Percentiles rank a stretch among this genome's conserved stretches.
phyloP scores from a whole-genome alignment of 2,329 filamentous ascomycete genomes.

The Penicillium sp. region DNA sequence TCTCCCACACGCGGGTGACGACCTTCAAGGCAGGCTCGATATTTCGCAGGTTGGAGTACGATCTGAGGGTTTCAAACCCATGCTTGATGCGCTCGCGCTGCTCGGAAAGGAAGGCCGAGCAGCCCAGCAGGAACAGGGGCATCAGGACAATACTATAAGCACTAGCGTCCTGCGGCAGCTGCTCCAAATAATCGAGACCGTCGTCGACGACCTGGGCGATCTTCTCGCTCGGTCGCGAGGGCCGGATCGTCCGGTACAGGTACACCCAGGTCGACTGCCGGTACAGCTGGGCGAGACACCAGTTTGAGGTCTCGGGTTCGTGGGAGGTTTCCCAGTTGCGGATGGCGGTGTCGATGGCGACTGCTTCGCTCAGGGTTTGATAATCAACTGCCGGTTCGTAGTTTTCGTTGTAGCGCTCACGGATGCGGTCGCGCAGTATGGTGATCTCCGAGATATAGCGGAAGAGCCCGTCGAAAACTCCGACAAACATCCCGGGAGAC shows the following conservation, averaged over 20 bases:
- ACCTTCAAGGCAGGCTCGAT: constrained; percentile 58
- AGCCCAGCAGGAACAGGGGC: constrained; percentile 63
- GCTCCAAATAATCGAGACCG: constrained; percentile 57
- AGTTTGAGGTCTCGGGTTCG: constrained; percentile 53
- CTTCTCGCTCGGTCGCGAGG: constrained; percentile 56
- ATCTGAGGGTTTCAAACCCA: constrained; percentile 57
- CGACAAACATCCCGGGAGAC: constrained; percentile 62
- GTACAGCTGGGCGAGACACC: constrained; percentile 60
- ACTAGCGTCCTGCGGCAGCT: constrained; percentile 55
- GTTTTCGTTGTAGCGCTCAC: constrained; percentile 63
- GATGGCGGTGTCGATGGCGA: constrained; percentile 74
- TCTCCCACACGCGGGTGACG: constrained; percentile 59
- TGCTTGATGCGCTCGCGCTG: constrained; percentile 58
- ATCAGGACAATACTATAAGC: constrained; percentile 62
- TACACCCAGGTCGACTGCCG: constrained; percentile 66
- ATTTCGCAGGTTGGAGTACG: constrained; percentile 60
- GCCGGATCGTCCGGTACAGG: constrained; percentile 61
- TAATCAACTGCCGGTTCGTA: constrained; percentile 73
- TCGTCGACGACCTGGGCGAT: constrained; percentile 61
- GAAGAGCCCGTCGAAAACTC: constrained; percentile 81
- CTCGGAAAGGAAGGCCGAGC: constrained; percentile 57
- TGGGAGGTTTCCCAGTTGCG: constrained; percentile 70
- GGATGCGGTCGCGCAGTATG: constrained; percentile 71
- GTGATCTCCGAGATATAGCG: constrained; percentile 77
- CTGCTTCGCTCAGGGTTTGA: constrained; percentile 68